These are phyloP conservation scores for Cyclotella kingstonii DNA, from an alignment of 108 stramenopile genomes.

Conservation along the genomic window DNA sequence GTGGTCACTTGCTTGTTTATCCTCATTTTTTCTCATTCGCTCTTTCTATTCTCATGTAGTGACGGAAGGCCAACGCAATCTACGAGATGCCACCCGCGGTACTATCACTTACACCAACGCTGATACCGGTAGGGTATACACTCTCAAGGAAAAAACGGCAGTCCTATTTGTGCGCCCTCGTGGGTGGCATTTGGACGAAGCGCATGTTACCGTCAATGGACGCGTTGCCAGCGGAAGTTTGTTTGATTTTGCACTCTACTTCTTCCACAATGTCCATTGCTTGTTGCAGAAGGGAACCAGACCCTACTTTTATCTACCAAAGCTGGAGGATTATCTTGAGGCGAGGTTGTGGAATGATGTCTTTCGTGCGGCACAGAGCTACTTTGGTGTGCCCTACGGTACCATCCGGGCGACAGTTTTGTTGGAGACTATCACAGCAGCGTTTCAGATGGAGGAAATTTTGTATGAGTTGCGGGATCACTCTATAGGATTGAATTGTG, in stretches of 20 bases:
- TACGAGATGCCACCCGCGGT: constrained; percentile 85
- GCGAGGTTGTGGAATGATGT: constrained; percentile 94
- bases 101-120: constrained; percentile 85
- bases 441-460: constrained; percentile 96
- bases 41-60: constrained; percentile 13
- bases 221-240: constrained; percentile 76
- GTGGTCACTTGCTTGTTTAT: background rate
- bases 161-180: constrained; percentile 87
- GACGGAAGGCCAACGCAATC: constrained; percentile 88
- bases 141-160: constrained; percentile 66
- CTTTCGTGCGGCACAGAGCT: constrained; percentile 77
- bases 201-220: constrained; percentile 86
- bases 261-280: constrained; percentile 83
- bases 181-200: constrained; percentile 94
- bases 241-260: constrained; percentile 92
- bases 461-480: constrained; percentile 92
- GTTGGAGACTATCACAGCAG: constrained; percentile 93
- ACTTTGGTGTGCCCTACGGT: constrained; percentile 78
- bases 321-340: constrained; percentile 87
- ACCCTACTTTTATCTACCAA: constrained; percentile 91
- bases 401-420: constrained; percentile 89
- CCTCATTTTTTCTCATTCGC: background rate
- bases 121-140: constrained; percentile 83
- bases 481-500: constrained; percentile 92
- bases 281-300: constrained; percentile 73